Base-by-base conservation (phyloP, 768 basidiomycete genomes). In the Russula lepida region DNA sequence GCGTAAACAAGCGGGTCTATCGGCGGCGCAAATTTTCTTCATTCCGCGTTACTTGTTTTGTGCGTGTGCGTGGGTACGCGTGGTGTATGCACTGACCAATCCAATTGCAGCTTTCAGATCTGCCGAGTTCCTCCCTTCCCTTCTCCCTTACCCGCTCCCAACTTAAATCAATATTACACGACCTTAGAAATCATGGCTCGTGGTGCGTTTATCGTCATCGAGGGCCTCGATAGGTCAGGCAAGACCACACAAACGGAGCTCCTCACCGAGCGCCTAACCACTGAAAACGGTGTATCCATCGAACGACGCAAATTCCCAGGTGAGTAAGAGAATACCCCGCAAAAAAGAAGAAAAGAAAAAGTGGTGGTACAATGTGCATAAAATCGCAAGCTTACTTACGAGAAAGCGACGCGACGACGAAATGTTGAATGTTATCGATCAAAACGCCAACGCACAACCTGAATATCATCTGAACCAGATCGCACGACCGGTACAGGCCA, bases 151-250 rank as follows among this genome's bases (percentile, higher is more conserved):
- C n/a, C n/a, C n/a, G n/a, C n/a, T n/a, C n/a, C n/a, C n/a, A n/a
- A n/a, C n/a, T n/a, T n/a, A n/a, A n/a, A 15, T 5, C 35, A 0
- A 37, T 37, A 37, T 37, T 37, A 37, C 35, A 9, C 32, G 32
- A 33, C 15, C 35, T 37, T 17, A 6, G 35, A 37, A 37, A 37
- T 17, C 47, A 64, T 64, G 63, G 11, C 35, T 27, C 79, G 88
- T 17, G 91, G 90, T 0, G 80, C 88, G 7, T 94, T 98, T 74
- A 88, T 98, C 69, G 94, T 93, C 39, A 79, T 98, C 54, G 95
- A 98, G 73, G 97, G 95, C 15, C 83, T 98, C n/a, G 95, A 98
- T 71, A 79, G 89, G 63, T 93, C 91, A 0, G 97, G 97, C 17
- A 98, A 98, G 72, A 89, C 88, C 33, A 99, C 94, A 0, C 95